Evolutionary conservation across 495 filamentous ascomycete genomes (phyloP).

Genomic region (Neurospora cerealis): DNA sequence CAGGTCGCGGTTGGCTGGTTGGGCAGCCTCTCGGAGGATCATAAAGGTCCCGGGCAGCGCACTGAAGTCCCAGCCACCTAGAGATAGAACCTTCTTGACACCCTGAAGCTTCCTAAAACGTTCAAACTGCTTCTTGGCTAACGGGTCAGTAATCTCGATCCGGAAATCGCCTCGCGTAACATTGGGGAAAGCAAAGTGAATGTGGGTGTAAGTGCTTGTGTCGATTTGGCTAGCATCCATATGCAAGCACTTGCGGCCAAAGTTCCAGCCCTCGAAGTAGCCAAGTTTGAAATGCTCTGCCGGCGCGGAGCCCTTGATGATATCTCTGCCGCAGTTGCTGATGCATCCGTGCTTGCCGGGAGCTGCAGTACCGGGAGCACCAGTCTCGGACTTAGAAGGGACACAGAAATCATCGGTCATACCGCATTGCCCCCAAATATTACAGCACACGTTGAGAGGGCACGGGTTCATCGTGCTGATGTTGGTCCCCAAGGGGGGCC

Average conservation of each 20-base stretch:
- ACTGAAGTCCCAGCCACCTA: conserved; percentile 24
- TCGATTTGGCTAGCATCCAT: conserved; percentile 8
- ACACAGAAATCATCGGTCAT: conserved; percentile 35
- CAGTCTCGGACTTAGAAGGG: conserved; percentile 10
- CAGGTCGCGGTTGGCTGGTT: conserved; percentile 9
- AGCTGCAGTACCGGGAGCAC: conserved; percentile 27
- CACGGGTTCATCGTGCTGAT: conserved; percentile 21
- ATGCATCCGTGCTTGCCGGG: conserved; percentile 32
- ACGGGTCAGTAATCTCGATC: conserved; percentile 2
- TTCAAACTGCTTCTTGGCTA: conserved; percentile 5
- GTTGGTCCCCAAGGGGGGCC: conserved; percentile 6
- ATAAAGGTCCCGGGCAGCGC: conserved; percentile 12
- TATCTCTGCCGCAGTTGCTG: conserved; percentile 34
- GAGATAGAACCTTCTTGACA: conserved; percentile 18
- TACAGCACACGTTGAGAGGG: conserved; percentile 25
- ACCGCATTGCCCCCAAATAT: conserved; percentile 40
- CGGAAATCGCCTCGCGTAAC: conserved; percentile 1
- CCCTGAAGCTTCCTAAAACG: conserved; percentile 8
- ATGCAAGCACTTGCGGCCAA: conserved; percentile 13
- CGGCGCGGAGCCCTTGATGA: conserved; percentile 7
- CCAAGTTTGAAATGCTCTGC: conserved; percentile 1
- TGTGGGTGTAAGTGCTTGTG: conserved; percentile 11
- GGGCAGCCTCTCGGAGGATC: conserved; percentile 17
- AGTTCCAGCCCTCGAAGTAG: conserved; percentile 24
- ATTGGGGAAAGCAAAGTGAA: conserved; percentile 16